phyloP scores from a whole-genome alignment of 2,329 filamentous ascomycete species.

The Magnaporthiopsis rhizophila region DNA sequence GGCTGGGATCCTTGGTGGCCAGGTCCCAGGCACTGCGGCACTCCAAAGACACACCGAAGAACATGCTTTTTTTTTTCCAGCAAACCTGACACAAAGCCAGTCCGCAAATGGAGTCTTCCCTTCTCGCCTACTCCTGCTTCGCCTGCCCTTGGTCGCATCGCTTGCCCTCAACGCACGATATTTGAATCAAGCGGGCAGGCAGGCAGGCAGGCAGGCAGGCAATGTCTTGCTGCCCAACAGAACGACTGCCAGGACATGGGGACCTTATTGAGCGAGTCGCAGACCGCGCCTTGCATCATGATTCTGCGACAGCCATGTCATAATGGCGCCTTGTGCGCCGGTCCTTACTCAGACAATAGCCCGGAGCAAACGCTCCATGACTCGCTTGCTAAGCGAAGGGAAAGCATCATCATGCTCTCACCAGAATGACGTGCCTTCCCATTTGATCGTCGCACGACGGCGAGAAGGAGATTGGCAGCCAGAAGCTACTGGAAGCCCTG shows the following conservation, averaged over 20 bases:
- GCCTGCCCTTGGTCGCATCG: neutral
- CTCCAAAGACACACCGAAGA: too few relatives aligned
- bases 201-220: too few relatives aligned
- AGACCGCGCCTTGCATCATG: neutral
- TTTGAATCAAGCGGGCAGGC: neutral
- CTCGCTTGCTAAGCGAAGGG: neutral
- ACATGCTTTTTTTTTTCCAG: neutral
- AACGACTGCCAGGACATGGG: too few relatives aligned
- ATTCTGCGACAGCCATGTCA: neutral
- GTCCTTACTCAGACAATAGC: too few relatives aligned
- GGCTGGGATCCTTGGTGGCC: too few relatives aligned
- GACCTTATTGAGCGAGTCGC: neutral
- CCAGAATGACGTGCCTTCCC: neutral
- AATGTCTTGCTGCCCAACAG: too few relatives aligned
- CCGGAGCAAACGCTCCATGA: neutral
- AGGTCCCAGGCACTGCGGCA: too few relatives aligned
- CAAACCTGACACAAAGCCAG: neutral
- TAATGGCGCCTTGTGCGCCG: neutral
- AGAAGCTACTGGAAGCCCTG: neutral
- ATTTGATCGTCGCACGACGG: neutral
- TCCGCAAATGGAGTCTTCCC: neutral
- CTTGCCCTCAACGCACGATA: neutral
- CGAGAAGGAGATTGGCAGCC: neutral
- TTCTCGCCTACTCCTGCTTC: neutral
- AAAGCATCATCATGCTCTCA: neutral